Evolutionary conservation across 2,329 filamentous ascomycete species (phyloP), one percentile per base, ranked within the genome.

Genomic region (Exophiala sp.): DNA sequence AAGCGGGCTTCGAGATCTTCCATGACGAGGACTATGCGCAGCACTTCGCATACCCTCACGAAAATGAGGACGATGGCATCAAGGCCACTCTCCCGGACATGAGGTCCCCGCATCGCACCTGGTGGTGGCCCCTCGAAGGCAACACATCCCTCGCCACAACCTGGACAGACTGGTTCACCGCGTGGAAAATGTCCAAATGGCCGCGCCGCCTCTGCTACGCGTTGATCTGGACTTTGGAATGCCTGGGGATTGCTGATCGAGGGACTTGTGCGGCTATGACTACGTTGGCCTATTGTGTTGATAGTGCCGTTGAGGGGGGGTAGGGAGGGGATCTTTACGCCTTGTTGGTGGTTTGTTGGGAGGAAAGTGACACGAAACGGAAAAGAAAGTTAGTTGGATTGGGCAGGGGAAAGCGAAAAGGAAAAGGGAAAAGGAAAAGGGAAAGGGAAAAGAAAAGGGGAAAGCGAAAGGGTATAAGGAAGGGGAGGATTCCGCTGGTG

Each of bases 21-120:
- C 48, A 59, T 30, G 57, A 61, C 9, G 63, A 65, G 42, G 60
- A 65, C 48, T 53, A 62, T 16, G 62, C 61, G 2, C 27, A 21
- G 11, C 48, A 53, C 40, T 57, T 57, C 30, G 49, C 56, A n/a
- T 32, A n/a, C 24, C 7, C 10, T 48, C 22, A 24, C 14, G 7
- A 32, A 14, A 5, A n/a, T 4, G 19, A 41, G 9, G 13, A 41
- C n/a, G n/a, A n/a, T n/a, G n/a, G n/a, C n/a, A n/a, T n/a, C n/a
- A n/a, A n/a, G n/a, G n/a, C n/a, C n/a, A 22, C 40, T 29, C 24
- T 10, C 40, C 8, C 40, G 23, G 13, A 13, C 8, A 4, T 16
- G 6, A 34, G 14, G 16, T 21, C 16, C 4, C 21, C 14, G 37
- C 44, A 19, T 18, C 50, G 59, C 8, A 54, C 55, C 6, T 64